Percentiles rank a stretch among this genome's conserved stretches.
These are phyloP conservation scores for Anthracocystis walkeri DNA, from an alignment of 1,284 basidiomycete genomes.

Conservation along the genomic window DNA sequence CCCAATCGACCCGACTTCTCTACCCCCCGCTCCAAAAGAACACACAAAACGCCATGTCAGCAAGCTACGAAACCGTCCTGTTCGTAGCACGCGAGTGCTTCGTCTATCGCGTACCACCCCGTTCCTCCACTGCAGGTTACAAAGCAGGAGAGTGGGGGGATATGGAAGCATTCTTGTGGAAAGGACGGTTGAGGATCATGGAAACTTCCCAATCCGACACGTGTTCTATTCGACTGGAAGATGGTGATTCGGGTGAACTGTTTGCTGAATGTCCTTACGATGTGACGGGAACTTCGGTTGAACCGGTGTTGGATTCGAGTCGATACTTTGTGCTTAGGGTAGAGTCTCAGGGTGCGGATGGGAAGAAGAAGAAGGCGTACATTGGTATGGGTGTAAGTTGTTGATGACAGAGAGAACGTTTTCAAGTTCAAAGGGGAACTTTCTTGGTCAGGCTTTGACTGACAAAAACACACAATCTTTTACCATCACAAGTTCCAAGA, in stretches of 20 bases:
- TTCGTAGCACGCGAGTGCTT: conserved; percentile 87
- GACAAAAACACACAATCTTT: neutral
- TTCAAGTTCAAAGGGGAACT: no score
- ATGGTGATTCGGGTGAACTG: conserved; percentile 72
- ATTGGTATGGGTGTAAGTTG: conserved; percentile 67
- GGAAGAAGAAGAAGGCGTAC: conserved; percentile 60
- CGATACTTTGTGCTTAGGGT: conserved; percentile 94
- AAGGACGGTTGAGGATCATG: conserved; percentile 85
- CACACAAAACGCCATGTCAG: conserved; percentile 15
- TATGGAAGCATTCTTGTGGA: conserved; percentile 84
- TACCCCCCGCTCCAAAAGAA: no score
- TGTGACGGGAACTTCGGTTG: conserved; percentile 81
- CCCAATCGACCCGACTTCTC: no score
- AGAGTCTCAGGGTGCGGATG: conserved; percentile 70
- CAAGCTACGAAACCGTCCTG: conserved; percentile 79
- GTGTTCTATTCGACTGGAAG: conserved; percentile 66
- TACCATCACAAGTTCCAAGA: conserved; percentile 61
- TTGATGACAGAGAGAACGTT: neutral
- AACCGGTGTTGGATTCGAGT: conserved; percentile 94
- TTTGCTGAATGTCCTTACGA: conserved; percentile 94
- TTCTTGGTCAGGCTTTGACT: no score
- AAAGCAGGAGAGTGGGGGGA: conserved; percentile 75
- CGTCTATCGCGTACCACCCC: conserved; percentile 75
- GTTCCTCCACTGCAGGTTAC: conserved; percentile 76
- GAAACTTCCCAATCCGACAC: conserved; percentile 72